These are phyloP conservation scores for Acanthochlamys bracteata DNA, from an alignment of 106 monocot genomes.

Conservation along the genomic window DNA sequence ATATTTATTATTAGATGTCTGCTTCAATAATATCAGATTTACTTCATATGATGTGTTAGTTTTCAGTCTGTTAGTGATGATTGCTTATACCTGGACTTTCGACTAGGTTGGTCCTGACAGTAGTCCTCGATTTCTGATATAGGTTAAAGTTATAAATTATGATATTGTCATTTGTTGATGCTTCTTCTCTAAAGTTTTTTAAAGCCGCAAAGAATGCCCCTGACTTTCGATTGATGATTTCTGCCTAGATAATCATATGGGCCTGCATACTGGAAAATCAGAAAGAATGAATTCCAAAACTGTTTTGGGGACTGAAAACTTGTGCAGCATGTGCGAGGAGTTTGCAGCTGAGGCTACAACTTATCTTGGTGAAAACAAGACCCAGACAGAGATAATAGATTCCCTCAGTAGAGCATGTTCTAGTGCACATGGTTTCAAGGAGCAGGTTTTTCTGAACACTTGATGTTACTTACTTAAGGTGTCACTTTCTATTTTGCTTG, in stretches of 20 bases:
- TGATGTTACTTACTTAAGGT: neutral
- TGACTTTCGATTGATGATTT: neutral
- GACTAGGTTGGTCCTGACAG: too few relatives aligned
- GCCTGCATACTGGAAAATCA: conserved; percentile 6
- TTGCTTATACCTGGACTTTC: too few relatives aligned
- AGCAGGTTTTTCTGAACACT: conserved; percentile 33
- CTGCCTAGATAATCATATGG: conserved; percentile 1
- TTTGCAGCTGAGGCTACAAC: conserved; percentile 32
- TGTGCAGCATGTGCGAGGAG: conserved; percentile 57
- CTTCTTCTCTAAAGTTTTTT: too few relatives aligned
- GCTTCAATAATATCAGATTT: too few relatives aligned
- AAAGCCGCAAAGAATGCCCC: too few relatives aligned
- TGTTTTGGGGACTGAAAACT: conserved; percentile 17
- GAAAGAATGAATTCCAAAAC: conserved; percentile 7
- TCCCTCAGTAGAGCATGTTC: conserved; percentile 53
- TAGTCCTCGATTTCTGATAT: too few relatives aligned
- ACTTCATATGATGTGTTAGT: too few relatives aligned
- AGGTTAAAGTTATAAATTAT: too few relatives aligned
- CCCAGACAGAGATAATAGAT: conserved; percentile 38
- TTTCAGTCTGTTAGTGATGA: too few relatives aligned
- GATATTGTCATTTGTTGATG: too few relatives aligned
- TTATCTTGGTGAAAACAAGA: conserved; percentile 49
- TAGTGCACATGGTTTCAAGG: conserved; percentile 22
- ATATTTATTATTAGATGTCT: too few relatives aligned
- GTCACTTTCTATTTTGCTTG: neutral